A percentile compares a stretch with the other conserved stretches of the same genome.
Evolutionary conservation across 306 rosid genomes (phyloP).

Genomic region (Casuarina cunninghamiana): DNA sequence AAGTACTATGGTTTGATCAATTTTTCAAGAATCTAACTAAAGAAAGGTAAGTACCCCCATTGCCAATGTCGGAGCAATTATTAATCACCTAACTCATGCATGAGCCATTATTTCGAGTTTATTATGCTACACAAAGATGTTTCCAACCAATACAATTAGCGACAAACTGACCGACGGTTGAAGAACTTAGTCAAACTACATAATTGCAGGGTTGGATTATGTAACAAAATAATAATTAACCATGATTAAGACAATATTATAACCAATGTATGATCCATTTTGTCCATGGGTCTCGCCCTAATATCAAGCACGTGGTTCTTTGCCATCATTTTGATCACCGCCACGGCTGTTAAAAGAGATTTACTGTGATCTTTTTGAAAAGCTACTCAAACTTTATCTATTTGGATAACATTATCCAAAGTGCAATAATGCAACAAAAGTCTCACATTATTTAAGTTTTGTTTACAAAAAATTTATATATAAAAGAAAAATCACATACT

Average conservation of each 20-base stretch:
- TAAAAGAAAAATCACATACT: neutral
- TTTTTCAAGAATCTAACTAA: constrained; percentile 12
- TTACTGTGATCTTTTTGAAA: neutral
- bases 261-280: constrained; percentile 8
- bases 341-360: constrained; percentile 12
- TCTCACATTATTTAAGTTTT: too few relatives aligned
- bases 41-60: neutral
- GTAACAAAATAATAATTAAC: constrained; percentile 19
- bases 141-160: neutral
- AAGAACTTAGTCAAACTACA: constrained; percentile 23
- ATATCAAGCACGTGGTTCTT: constrained; percentile 20
- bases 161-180: constrained; percentile 15
- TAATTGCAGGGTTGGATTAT: constrained; percentile 9
- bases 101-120: neutral
- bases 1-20: constrained; percentile 19
- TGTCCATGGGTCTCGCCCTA: constrained; percentile 2
- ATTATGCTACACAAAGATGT: neutral
- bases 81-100: neutral
- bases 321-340: constrained; percentile 23
- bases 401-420: neutral
- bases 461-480: neutral
- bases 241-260: constrained; percentile 32
- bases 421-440: neutral
- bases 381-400: neutral
- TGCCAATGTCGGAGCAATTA: constrained; percentile 1